A percentile compares a stretch with the other conserved stretches of the same genome.
Evolutionary conservation across 768 basidiomycete species (phyloP).

Genomic region (Termitomyces sp.): DNA sequence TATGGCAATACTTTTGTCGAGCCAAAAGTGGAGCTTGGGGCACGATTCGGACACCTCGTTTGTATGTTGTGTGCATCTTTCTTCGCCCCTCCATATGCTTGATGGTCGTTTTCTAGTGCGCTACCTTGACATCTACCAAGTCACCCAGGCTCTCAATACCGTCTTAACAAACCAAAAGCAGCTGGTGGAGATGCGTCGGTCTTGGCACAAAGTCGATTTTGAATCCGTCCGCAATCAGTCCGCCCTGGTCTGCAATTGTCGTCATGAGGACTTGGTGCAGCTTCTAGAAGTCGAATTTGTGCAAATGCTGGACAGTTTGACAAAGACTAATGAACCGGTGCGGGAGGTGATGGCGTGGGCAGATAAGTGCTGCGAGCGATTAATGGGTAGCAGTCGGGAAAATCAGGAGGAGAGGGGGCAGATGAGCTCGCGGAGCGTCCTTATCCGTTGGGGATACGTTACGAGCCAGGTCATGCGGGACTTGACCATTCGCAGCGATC

Average conservation of each 20-base stretch:
- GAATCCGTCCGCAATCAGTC: conserved; percentile 90
- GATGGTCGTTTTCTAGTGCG: conserved; percentile 52
- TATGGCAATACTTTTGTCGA: conserved; percentile 90
- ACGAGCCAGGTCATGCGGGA: conserved; percentile 93
- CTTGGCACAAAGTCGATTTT: conserved; percentile 87
- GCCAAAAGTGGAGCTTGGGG: conserved; percentile 87
- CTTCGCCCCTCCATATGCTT: conserved; percentile 5
- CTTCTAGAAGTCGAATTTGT: conserved; percentile 85
- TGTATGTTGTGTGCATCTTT: conserved; percentile 46
- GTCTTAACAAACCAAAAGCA: conserved; percentile 87
- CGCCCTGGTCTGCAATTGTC: conserved; percentile 90
- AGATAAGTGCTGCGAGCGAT: conserved; percentile 81
- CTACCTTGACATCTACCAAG: conserved; percentile 90
- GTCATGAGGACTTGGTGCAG: conserved; percentile 85
- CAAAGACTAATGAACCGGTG: conserved; percentile 76
- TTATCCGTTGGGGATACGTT: conserved; percentile 92
- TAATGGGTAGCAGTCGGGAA: conserved; percentile 69
- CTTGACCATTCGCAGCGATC: conserved; percentile 88
- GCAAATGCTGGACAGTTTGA: conserved; percentile 64
- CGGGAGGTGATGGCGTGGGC: conserved; percentile 89
- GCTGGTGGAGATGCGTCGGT: conserved; percentile 79
- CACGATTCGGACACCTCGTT: conserved; percentile 88
- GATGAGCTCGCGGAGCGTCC: conserved; percentile 82
- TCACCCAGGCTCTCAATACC: conserved; percentile 85
- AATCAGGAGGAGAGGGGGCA: conserved; percentile 72